These are phyloP conservation scores for Dactylonectria macrodidyma DNA, from an alignment of 2,329 filamentous ascomycete species.

Conservation along the genomic window DNA sequence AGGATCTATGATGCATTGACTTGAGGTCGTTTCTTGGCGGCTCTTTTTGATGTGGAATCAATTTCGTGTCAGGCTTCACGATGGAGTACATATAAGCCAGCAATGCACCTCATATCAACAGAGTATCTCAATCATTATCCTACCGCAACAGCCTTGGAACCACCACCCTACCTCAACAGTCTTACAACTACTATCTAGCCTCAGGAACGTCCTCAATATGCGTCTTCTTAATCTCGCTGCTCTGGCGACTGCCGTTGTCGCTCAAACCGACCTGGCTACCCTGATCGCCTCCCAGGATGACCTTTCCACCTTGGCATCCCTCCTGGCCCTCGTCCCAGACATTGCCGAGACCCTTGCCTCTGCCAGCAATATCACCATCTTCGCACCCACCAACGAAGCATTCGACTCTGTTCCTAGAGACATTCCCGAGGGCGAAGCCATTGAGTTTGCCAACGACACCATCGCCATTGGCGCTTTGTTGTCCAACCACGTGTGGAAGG, in stretches of 20 bases:
- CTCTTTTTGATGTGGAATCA: not conserved
- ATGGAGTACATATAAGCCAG: constrained; percentile 30
- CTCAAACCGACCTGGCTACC: constrained; percentile 35
- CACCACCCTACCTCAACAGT: constrained; percentile 3
- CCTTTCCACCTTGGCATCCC: constrained; percentile 36
- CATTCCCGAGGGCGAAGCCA: constrained; percentile 52
- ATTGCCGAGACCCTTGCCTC: constrained; percentile 51
- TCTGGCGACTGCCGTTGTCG: constrained; percentile 34
- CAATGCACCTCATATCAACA: not conserved
- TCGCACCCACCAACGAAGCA: constrained; percentile 54
- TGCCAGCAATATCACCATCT: constrained; percentile 53
- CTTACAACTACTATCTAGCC: not conserved
- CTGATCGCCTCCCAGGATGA: constrained; percentile 39
- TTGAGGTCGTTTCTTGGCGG: not conserved
- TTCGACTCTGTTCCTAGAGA: constrained; percentile 51
- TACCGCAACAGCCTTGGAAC: not conserved
- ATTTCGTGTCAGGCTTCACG: constrained; percentile 7
- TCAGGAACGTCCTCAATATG: constrained; percentile 23
- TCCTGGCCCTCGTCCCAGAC: constrained; percentile 37
- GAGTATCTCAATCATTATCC: constrained; percentile 10
- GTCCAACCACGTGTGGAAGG: constrained; percentile 52
- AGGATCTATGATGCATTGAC: not conserved
- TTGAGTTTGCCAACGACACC: constrained; percentile 48
- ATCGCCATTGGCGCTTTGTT: constrained; percentile 51
- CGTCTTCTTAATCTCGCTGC: constrained; percentile 30